Base-by-base conservation (phyloP, 73 alveolate species). In the Tetrahymena borealis region DNA sequence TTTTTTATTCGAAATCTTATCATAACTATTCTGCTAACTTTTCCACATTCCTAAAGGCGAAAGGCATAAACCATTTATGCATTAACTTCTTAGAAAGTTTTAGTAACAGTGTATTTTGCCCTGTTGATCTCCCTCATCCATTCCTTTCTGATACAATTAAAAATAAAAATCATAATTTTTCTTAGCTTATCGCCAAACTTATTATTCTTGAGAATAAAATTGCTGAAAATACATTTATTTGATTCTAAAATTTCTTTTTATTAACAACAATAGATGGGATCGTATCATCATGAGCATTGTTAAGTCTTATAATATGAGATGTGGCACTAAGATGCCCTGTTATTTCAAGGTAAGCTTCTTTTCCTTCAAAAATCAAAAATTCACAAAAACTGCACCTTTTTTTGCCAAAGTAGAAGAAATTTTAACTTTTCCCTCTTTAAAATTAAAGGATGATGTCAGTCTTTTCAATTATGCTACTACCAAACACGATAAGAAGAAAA, bases 51-150 rank as follows among this genome's bases (percentile, higher is more conserved):
- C 78, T 40, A 16, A 40, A 16, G n/a, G n/a, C 78, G 16, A 40
- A 79, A 95, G 38, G 98, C 94, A 18, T 96, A 96, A 38, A 92
- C 94, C 32, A 90, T 96, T 39, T 90, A 78, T 10, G 90, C 92
- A 11, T 11, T 96, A 16, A 93, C n/a, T n/a, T n/a, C n/a, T n/a
- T n/a, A 94, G 79, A 90, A 40, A n/a, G n/a, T n/a, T n/a, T n/a
- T n/a, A n/a, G n/a, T n/a, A n/a, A n/a, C n/a, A n/a, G n/a, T n/a
- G n/a, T n/a, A n/a, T n/a, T n/a, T n/a, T n/a, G n/a, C n/a, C n/a
- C n/a, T n/a, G n/a, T n/a, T n/a, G n/a, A n/a, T n/a, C n/a, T n/a
- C n/a, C n/a, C n/a, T n/a, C n/a, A n/a, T n/a, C n/a, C n/a, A n/a
- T n/a, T n/a, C n/a, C n/a, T n/a, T n/a, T n/a, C n/a, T n/a, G n/a